Conservation (phyloP, 2,329 filamentous ascomycete species). For the Pseudogymnoascus verrucosus region DNA sequence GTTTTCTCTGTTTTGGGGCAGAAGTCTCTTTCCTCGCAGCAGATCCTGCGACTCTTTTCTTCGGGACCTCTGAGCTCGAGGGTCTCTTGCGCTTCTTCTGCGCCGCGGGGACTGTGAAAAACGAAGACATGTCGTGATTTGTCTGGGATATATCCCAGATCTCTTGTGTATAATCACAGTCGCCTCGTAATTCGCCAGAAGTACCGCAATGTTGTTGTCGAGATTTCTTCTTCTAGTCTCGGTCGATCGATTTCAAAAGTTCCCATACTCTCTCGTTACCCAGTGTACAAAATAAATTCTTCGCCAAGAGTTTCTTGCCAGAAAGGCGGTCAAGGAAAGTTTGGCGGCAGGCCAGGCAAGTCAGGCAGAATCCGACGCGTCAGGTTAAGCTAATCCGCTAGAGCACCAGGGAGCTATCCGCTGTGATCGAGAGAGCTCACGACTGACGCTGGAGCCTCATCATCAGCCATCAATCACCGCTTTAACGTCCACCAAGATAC, state of each 20-base stretch:
- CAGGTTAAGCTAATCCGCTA: constrained; percentile 10
- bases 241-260: background rate
- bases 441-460: constrained; percentile 9
- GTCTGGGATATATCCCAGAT: background rate
- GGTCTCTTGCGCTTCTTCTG: constrained; percentile 84
- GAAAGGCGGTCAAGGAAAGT: constrained; percentile 8
- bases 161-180: background rate
- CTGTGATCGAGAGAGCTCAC: constrained; percentile 1
- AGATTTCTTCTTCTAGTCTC: background rate
- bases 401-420: constrained; percentile 9
- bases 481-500: constrained; percentile 4
- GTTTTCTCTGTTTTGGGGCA: constrained; percentile 32
- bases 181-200: background rate
- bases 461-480: constrained; percentile 9
- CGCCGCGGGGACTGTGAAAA: constrained; percentile 82
- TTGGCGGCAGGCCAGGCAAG: constrained; percentile 5
- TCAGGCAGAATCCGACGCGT: constrained; percentile 10
- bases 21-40: constrained; percentile 34
- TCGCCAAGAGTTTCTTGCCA: constrained; percentile 9
- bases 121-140: constrained; percentile 67
- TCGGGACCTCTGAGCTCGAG: constrained; percentile 44
- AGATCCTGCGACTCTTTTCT: constrained; percentile 49
- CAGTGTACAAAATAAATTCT: constrained; percentile 10
- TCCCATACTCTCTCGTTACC: background rate
- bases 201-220: constrained; percentile 4